Evolutionary conservation across 495 filamentous ascomycete species (phyloP), one percentile per base, ranked within the genome.

Genomic region (Gamarada debralockiae): DNA sequence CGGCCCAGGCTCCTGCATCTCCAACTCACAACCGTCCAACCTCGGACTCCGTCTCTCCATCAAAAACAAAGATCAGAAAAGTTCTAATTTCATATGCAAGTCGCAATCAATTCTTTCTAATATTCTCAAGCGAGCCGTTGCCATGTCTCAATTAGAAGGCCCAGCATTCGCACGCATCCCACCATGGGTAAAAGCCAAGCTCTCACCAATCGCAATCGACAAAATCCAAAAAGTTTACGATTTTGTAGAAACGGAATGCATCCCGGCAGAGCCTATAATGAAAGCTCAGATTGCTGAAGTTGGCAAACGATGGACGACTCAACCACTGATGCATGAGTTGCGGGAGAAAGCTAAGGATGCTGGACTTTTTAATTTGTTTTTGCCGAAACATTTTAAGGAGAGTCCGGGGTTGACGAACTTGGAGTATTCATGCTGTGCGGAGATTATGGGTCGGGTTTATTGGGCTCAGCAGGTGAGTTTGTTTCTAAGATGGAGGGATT

Each of bases 331-430:
- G 40, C 50, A 67, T 14, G 68, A 72, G 52, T 51, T 72, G 47
- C 12, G 67, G 15, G 59, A 65, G 48, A 70, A 70, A 56, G 69
- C 69, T 37, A 70, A 70, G 49, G 53, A 58, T 8, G 53, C 52
- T 36, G 69, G 69, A 3, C 54, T 72, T 21, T 72, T 62, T 45
- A 72, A 72, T 50, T 55, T 71, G 14, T 72, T 72, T 50, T 50
- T 72, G 46, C 68, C 68, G 23, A 69, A 69, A 37, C 57, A 61
- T 58, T 71, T 71, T 48, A 60, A 62, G 17, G 64, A 70, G 52
- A 67, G 66, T 46, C 68, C 69, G 18, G 69, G 69, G 12, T 53
- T 72, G 29, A 71, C 67, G 45, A 72, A 72, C 49, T 50, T 72
- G 54, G 69, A 72, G 54, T 72, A 72, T 56, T 53, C 57, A 10